A percentile compares a stretch with the other conserved stretches of the same genome.
Evolutionary conservation across 345 rosid species (phyloP).

Genomic region (Psidium friedrichsthalianum): DNA sequence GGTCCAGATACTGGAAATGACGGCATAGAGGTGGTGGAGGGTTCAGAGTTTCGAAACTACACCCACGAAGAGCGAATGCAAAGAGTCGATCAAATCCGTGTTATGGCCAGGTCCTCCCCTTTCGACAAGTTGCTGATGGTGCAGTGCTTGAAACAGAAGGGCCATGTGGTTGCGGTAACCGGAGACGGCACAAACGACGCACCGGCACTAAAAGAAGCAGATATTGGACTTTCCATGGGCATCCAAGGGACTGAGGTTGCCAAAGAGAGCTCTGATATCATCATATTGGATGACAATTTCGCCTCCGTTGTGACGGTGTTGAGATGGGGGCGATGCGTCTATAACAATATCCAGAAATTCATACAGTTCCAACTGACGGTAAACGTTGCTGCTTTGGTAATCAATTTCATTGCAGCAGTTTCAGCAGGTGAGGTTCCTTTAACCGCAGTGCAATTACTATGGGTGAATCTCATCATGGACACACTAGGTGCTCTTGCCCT

Average conservation of each 20-base stretch:
- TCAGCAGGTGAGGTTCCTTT: constrained; percentile 75
- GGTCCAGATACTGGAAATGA: constrained; percentile 11
- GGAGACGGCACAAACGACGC: constrained; percentile 83
- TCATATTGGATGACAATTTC: constrained; percentile 68
- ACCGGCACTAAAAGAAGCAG: constrained; percentile 66
- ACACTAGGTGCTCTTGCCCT: constrained; percentile 70
- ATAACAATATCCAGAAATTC: constrained; percentile 71
- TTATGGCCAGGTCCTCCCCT: constrained; percentile 80
- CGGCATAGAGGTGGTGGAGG: constrained; percentile 30
- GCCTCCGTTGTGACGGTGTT: constrained; percentile 54
- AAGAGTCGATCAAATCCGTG: constrained; percentile 45
- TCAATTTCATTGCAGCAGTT: constrained; percentile 69
- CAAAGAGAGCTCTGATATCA: constrained; percentile 70
- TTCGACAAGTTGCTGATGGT: constrained; percentile 76
- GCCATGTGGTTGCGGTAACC: constrained; percentile 65
- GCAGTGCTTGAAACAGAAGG: constrained; percentile 50
- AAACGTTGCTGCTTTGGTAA: constrained; percentile 56
- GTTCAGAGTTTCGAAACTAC: constrained; percentile 44
- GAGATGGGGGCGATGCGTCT: constrained; percentile 81
- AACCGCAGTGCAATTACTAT: constrained; percentile 62
- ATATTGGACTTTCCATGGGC: constrained; percentile 75
- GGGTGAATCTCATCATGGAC: constrained; percentile 83
- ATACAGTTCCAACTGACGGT: constrained; percentile 79
- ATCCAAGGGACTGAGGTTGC: constrained; percentile 78
- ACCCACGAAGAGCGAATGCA: constrained; percentile 26